Conservation (phyloP, 2,329 filamentous ascomycete genomes). For the Blastomyces parvus region DNA sequence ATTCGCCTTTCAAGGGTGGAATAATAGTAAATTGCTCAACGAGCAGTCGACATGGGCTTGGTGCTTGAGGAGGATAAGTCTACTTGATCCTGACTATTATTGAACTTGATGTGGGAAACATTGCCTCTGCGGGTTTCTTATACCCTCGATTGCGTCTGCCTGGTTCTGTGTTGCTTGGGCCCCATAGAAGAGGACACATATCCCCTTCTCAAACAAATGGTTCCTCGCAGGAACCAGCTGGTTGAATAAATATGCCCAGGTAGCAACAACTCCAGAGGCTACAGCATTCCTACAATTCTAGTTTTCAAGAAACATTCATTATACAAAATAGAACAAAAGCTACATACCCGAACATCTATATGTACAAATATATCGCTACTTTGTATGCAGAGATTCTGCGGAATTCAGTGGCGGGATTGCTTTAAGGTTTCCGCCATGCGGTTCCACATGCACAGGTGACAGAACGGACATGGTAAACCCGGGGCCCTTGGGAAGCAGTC, state of each 20-base stretch:
- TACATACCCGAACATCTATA: neutral
- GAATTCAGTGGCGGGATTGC: neutral
- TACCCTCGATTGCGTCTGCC: slow-evolving; percentile 5
- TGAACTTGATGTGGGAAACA: neutral
- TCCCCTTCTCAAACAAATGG: neutral
- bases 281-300: slow-evolving; percentile 8
- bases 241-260: neutral
- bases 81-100: neutral
- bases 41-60: neutral
- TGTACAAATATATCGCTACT: neutral
- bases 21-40: neutral
- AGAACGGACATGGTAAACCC: neutral
- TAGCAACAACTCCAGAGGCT: neutral
- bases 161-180: neutral
- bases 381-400: neutral
- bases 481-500: neutral
- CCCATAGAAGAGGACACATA: slow-evolving; percentile 9
- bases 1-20: neutral
- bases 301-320: neutral
- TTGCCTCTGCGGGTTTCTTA: neutral
- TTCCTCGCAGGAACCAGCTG: neutral
- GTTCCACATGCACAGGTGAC: slow-evolving; percentile 1
- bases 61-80: neutral
- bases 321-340: neutral
- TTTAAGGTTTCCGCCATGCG: no score